Conservation (phyloP, 371 early-diverging fungal genomes). For the Nematocida major region DNA sequence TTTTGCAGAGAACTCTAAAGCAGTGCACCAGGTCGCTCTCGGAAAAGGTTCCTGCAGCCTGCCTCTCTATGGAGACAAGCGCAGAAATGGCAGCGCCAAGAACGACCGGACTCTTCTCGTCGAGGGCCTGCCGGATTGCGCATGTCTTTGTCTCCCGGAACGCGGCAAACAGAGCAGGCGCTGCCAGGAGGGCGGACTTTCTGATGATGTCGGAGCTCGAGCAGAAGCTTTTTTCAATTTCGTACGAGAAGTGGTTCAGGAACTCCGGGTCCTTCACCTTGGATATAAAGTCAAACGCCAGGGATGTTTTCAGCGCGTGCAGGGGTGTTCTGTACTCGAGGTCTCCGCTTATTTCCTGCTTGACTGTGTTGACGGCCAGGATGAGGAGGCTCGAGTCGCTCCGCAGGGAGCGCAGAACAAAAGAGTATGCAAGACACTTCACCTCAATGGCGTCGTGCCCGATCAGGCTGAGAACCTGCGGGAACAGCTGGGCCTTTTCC, state of each 20-base stretch:
- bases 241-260: conserved; percentile 36
- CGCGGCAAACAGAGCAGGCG: conserved; percentile 9
- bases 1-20: background rate
- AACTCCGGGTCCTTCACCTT: conserved; percentile 39
- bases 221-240: conserved; percentile 10
- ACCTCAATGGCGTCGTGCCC: conserved; percentile 9
- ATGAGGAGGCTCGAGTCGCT: conserved; percentile 26
- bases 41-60: background rate
- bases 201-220: conserved; percentile 1
- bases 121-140: background rate
- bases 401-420: background rate
- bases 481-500: conserved; percentile 32
- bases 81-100: conserved; percentile 6
- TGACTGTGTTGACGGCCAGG: conserved; percentile 43
- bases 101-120: background rate
- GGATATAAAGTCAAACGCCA: conserved; percentile 45
- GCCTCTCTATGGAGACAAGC: conserved; percentile 19
- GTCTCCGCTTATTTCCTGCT: conserved; percentile 22
- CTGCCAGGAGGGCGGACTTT: conserved; percentile 31
- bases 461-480: conserved; percentile 26
- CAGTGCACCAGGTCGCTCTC: background rate
- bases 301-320: background rate
- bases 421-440: conserved; percentile 42
- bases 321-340: background rate
- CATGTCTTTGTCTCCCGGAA: conserved; percentile 22